A percentile compares a stretch with the other conserved stretches of the same genome.
Conservation (phyloP, 305 asterid genomes). For the Fraxinus ornus region DNA sequence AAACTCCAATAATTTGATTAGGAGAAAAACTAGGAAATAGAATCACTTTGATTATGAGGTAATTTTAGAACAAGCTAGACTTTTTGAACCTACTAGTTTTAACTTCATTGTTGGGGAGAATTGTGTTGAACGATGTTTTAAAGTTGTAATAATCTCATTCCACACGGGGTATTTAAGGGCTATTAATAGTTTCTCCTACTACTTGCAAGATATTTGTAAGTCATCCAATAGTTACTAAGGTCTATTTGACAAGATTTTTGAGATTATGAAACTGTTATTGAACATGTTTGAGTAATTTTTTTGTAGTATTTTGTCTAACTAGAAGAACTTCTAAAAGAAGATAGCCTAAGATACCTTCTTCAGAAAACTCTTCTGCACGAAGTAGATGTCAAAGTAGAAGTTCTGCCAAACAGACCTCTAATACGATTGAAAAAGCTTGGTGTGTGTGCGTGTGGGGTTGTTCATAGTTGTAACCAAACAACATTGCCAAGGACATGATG, state of each 20-base stretch:
- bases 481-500: neutral
- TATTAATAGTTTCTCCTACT: neutral
- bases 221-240: neutral
- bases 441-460: neutral
- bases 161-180: neutral
- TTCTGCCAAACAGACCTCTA: no score
- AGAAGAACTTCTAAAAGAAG: no score
- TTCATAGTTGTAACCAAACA: neutral
- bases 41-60: neutral
- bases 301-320: no score
- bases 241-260: no score
- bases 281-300: no score
- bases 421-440: neutral
- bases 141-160: neutral
- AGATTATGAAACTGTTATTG: no score
- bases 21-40: neutral
- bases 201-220: neutral
- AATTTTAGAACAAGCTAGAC: neutral
- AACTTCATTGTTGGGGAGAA: neutral
- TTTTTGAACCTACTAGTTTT: neutral
- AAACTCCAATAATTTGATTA: neutral
- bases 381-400: neutral
- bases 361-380: no score
- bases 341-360: neutral
- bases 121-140: neutral